Percentiles rank a stretch among this genome's conserved stretches.
phyloP scores from a whole-genome alignment of 495 filamentous ascomycete species.

The Jackrogersella multiformis region DNA sequence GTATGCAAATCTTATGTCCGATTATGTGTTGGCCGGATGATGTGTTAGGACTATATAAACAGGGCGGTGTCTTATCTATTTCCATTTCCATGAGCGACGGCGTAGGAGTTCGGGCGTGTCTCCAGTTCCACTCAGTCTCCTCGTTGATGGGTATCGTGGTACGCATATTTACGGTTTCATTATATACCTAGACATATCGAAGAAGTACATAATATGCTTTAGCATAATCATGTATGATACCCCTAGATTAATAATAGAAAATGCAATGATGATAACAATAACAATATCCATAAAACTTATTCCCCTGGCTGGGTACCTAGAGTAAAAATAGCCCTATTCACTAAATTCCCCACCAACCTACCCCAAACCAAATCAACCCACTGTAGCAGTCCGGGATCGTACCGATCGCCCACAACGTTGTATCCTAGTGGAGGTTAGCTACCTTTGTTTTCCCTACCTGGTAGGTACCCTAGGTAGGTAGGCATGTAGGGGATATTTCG shows the following conservation, averaged over 20 bases:
- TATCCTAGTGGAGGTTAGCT: constrained; percentile 15
- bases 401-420: constrained; percentile 26
- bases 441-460: too few species aligned
- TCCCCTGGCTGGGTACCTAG: not conserved
- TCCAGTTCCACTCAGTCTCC: not conserved
- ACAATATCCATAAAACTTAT: not conserved
- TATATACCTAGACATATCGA: not conserved
- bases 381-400: constrained; percentile 17
- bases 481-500: too few species aligned
- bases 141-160: not conserved
- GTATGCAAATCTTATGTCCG: not conserved
- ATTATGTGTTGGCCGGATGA: too few species aligned
- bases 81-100: constrained; percentile 30
- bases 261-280: not conserved
- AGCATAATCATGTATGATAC: constrained; percentile 16
- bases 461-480: too few species aligned
- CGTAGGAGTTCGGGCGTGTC: constrained; percentile 12
- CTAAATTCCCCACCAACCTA: constrained; percentile 19
- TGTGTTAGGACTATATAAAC: not conserved
- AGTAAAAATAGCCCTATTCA: constrained; percentile 3
- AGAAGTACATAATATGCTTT: constrained; percentile 1
- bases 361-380: constrained; percentile 7
- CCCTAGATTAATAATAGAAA: not conserved
- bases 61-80: constrained; percentile 9
- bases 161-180: not conserved